Conservation (phyloP, 257 asterid species). For the Striga asiatica region DNA sequence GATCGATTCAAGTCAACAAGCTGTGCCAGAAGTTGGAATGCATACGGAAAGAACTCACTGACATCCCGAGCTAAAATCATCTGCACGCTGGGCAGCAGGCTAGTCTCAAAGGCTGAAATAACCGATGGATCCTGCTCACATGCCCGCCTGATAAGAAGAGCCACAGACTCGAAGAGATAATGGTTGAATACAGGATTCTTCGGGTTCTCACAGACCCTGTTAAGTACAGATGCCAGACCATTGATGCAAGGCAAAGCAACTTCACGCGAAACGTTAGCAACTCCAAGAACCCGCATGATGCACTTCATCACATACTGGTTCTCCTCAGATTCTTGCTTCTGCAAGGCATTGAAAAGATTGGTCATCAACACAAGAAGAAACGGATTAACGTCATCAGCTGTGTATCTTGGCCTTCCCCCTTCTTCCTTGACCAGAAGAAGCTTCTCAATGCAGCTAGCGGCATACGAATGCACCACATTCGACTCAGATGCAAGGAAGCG, state of each 20-base stretch:
- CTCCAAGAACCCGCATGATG: slow-evolving; percentile 90
- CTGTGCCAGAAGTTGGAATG: slow-evolving; percentile 88
- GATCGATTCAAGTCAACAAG: slow-evolving; percentile 72
- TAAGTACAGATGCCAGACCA: slow-evolving; percentile 56
- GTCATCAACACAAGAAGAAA: slow-evolving; percentile 56
- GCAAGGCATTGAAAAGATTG: slow-evolving; percentile 73
- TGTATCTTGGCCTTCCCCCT: slow-evolving; percentile 57
- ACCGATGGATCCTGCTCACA: slow-evolving; percentile 64
- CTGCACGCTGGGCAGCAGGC: slow-evolving; percentile 66
- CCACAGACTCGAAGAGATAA: slow-evolving; percentile 78
- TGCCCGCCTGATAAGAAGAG: slow-evolving; percentile 68
- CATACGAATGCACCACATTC: slow-evolving; percentile 91
- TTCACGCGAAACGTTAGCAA: slow-evolving; percentile 57
- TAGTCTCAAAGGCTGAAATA: slow-evolving; percentile 61
- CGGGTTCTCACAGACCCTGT: slow-evolving; percentile 77
- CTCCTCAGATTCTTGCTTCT: slow-evolving; percentile 92
- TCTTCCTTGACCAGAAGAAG: slow-evolving; percentile 82
- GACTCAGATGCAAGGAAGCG: slow-evolving; percentile 65
- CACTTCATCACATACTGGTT: slow-evolving; percentile 95
- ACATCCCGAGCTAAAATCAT: slow-evolving; percentile 56
- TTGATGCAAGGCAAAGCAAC: slow-evolving; percentile 75
- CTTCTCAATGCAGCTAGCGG: slow-evolving; percentile 93
- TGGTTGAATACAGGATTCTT: slow-evolving; percentile 75
- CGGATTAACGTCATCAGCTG: slow-evolving; percentile 62
- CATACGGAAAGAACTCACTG: slow-evolving; percentile 82